Percentiles rank a stretch among this genome's conserved stretches.
These are phyloP conservation scores for Skeletonema potamos DNA, from an alignment of 108 stramenopile genomes.

Conservation along the genomic window DNA sequence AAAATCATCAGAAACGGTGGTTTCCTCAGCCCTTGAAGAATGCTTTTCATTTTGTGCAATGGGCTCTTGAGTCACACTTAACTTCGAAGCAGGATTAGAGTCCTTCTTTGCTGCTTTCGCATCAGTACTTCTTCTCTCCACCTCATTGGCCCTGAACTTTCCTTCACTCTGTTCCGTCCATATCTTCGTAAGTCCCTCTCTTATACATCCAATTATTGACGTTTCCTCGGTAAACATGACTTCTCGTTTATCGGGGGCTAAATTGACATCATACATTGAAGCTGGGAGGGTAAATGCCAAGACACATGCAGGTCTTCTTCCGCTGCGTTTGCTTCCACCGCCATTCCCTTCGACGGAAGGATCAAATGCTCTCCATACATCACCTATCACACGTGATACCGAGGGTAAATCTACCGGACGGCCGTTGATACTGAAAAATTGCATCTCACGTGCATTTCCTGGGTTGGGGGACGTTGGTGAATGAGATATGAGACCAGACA, in stretches of 20 bases:
- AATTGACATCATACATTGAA: conserved; percentile 90
- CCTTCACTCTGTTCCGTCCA: conserved; percentile 69
- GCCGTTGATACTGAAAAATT: conserved; percentile 93
- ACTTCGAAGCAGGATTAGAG: neutral
- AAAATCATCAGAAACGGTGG: neutral
- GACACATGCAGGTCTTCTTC: conserved; percentile 89
- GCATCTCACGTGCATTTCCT: conserved; percentile 59
- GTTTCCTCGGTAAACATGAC: conserved; percentile 85
- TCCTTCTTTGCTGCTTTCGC: neutral
- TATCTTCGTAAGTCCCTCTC: conserved; percentile 42
- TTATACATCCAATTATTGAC: conserved; percentile 50
- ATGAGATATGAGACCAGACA: conserved; percentile 81
- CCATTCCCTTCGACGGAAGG: conserved; percentile 4
- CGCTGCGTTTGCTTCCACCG: conserved; percentile 7
- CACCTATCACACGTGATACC: conserved; percentile 59
- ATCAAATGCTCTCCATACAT: conserved; percentile 87
- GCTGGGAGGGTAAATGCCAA: conserved; percentile 81
- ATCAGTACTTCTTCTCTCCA: conserved; percentile 30
- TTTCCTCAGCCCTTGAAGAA: neutral
- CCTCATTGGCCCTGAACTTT: conserved; percentile 60
- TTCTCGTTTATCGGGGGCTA: conserved; percentile 96
- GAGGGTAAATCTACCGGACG: conserved; percentile 95
- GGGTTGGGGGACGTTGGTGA: conserved; percentile 58
- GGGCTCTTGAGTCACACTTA: neutral
- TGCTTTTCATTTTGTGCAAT: neutral